Conservation (phyloP, 1,284 basidiomycete genomes). For the Limonomyces culmigenus region DNA sequence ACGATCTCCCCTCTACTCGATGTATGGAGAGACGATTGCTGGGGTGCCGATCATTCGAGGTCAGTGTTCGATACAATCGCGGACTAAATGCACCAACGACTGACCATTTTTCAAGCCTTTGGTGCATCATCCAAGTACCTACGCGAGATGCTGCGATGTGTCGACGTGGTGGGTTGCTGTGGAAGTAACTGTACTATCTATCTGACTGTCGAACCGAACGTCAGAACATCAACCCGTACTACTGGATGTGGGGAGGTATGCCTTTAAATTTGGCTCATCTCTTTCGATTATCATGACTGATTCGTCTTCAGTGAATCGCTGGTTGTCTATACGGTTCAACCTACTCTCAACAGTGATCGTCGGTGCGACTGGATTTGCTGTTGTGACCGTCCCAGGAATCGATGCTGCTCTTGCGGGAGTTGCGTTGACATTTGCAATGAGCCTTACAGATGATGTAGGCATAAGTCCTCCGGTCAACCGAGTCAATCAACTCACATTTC, state of each 20-base stretch:
- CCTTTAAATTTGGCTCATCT: constrained; percentile 9
- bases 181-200: constrained; percentile 11
- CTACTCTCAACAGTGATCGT: constrained; percentile 59
- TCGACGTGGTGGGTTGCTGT: constrained; percentile 74
- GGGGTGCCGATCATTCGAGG: no score
- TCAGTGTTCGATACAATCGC: no score
- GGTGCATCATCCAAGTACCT: constrained; percentile 79
- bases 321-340: constrained; percentile 74
- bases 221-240: constrained; percentile 64
- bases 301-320: constrained; percentile 46
- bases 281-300: constrained; percentile 1
- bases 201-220: constrained; percentile 2
- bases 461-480: constrained; percentile 4
- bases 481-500: no score
- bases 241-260: constrained; percentile 77
- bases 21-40: constrained; percentile 82
- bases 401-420: constrained; percentile 73
- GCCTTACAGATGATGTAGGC: constrained; percentile 57
- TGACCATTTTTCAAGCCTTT: constrained; percentile 80
- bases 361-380: constrained; percentile 53
- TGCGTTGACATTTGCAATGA: constrained; percentile 67
- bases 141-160: constrained; percentile 69
- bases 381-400: constrained; percentile 53
- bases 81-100: no score
- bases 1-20: constrained; percentile 80